A percentile compares a stretch with the other conserved stretches of the same genome.
Evolutionary conservation across 768 basidiomycete species (phyloP).

Genomic region (Artomyces pyxidatus): DNA sequence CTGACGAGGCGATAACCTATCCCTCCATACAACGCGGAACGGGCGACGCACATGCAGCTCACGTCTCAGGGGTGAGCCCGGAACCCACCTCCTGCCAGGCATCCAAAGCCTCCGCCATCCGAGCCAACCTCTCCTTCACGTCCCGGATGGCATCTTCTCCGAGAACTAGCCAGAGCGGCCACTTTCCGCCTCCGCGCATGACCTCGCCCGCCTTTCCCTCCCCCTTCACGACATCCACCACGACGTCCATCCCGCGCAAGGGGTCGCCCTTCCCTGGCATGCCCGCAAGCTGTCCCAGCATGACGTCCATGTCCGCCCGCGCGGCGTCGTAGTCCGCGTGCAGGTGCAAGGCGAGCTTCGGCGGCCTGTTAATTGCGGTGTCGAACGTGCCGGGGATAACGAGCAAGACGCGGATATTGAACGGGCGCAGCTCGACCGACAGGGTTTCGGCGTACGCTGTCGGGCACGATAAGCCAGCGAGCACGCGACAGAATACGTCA

Average conservation of each 20-base stretch:
- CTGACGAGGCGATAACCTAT: no score
- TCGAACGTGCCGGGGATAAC: slow-evolving; percentile 13
- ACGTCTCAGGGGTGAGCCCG: no score
- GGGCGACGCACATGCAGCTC: no score
- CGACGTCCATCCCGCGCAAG: slow-evolving; percentile 6
- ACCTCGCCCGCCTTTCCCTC: slow-evolving; percentile 7
- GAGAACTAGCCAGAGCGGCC: slow-evolving; percentile 12
- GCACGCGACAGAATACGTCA: no score
- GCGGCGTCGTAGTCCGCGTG: slow-evolving; percentile 1
- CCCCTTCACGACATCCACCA: slow-evolving; percentile 15
- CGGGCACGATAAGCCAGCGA: not conserved
- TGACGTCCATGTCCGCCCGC: not conserved
- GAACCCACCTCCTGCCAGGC: slow-evolving; percentile 8
- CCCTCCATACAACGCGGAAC: no score
- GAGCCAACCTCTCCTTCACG: slow-evolving; percentile 3
- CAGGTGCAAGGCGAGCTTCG: not conserved
- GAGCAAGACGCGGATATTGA: slow-evolving; percentile 12
- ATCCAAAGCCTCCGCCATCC: slow-evolving; percentile 5
- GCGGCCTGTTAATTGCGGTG: not conserved
- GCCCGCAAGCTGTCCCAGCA: not conserved
- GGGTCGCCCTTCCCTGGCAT: slow-evolving; percentile 8
- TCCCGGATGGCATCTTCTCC: slow-evolving; percentile 13
- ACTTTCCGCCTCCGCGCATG: slow-evolving; percentile 1
- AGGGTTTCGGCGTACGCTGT: slow-evolving; percentile 9
- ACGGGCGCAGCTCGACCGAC: slow-evolving; percentile 11